These are phyloP conservation scores for Alternaria sp. DNA, from an alignment of 2,329 filamentous ascomycete genomes.

Conservation along the genomic window DNA sequence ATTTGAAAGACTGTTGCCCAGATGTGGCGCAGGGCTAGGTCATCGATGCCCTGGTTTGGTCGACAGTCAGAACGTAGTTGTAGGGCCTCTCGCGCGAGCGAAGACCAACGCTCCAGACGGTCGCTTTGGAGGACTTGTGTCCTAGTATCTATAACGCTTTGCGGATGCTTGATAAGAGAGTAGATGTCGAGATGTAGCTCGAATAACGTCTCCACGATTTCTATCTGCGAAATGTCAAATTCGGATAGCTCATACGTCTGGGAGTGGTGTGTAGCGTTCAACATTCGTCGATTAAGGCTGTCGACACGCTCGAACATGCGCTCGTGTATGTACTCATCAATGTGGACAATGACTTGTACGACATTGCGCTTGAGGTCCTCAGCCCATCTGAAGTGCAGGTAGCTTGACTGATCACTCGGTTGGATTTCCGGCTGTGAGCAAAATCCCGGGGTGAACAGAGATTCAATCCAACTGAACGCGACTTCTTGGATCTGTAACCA, in stretches of 20 bases:
- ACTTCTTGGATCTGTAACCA: slow-evolving; percentile 62
- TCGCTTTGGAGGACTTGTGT: slow-evolving; percentile 65
- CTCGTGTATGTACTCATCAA: slow-evolving; percentile 63
- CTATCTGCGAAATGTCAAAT: slow-evolving; percentile 54
- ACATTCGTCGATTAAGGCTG: slow-evolving; percentile 39
- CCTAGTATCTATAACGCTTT: slow-evolving; percentile 62
- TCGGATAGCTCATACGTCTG: slow-evolving; percentile 33
- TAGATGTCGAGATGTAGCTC: slow-evolving; percentile 74
- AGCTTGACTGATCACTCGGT: slow-evolving; percentile 55
- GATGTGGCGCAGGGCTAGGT: slow-evolving; percentile 67
- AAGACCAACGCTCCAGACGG: slow-evolving; percentile 67
- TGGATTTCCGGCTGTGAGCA: slow-evolving; percentile 25
- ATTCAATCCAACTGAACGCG: slow-evolving; percentile 63
- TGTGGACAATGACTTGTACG: slow-evolving; percentile 61
- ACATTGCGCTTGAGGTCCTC: slow-evolving; percentile 64
- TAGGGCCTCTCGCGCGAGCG: slow-evolving; percentile 65
- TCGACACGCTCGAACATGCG: slow-evolving; percentile 50
- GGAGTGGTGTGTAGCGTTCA: slow-evolving; percentile 30
- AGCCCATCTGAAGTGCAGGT: slow-evolving; percentile 64
- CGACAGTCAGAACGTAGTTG: slow-evolving; percentile 45
- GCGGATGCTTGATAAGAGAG: slow-evolving; percentile 67
- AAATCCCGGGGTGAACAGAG: slow-evolving; percentile 57
- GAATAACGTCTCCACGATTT: slow-evolving; percentile 68
- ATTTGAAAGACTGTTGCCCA: slow-evolving; percentile 72
- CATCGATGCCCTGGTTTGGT: slow-evolving; percentile 42